Evolutionary conservation across 2,329 filamentous ascomycete genomes (phyloP).

Genomic region (Pseudocercospora macadamiae): DNA sequence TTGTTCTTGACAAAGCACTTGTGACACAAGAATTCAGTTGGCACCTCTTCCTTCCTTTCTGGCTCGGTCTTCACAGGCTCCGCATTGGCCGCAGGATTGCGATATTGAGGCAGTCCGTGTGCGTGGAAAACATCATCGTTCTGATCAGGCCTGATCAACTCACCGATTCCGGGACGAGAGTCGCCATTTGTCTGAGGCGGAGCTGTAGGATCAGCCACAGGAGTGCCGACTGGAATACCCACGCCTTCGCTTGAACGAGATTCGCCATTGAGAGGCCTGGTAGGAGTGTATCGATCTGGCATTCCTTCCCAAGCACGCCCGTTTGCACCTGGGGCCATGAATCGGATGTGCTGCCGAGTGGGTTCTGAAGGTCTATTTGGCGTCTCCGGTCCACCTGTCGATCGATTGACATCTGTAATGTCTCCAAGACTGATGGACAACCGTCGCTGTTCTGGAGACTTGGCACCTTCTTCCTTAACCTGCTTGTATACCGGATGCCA

Average conservation of each 20-base stretch:
- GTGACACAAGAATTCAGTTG: constrained; percentile 47
- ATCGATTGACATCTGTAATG: constrained; percentile 25
- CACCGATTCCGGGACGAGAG: constrained; percentile 11
- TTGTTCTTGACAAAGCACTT: constrained; percentile 53
- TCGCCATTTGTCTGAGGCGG: constrained; percentile 22
- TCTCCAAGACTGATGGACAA: constrained; percentile 33
- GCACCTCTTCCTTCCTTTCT: constrained; percentile 16
- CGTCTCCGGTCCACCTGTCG: constrained; percentile 3
- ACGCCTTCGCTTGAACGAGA: constrained; percentile 12
- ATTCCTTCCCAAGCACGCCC: constrained; percentile 37
- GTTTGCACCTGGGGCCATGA: constrained; percentile 35
- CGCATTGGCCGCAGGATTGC: constrained; percentile 26
- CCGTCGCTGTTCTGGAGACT: constrained; percentile 11
- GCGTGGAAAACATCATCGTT: constrained; percentile 31
- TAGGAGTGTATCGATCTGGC: constrained; percentile 28
- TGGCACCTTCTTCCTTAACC: constrained; percentile 14
- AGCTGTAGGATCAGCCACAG: constrained; percentile 13
- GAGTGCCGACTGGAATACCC: constrained; percentile 9
- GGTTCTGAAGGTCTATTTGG: neutral
- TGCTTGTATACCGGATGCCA: constrained; percentile 44
- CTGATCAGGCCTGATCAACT: constrained; percentile 17
- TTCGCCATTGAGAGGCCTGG: constrained; percentile 16
- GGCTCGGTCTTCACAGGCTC: constrained; percentile 22
- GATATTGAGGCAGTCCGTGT: constrained; percentile 30
- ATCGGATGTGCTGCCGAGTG: constrained; percentile 25